These are phyloP conservation scores for Colletotrichum australisinense DNA, from an alignment of 2,329 filamentous ascomycete genomes.

Conservation along the genomic window DNA sequence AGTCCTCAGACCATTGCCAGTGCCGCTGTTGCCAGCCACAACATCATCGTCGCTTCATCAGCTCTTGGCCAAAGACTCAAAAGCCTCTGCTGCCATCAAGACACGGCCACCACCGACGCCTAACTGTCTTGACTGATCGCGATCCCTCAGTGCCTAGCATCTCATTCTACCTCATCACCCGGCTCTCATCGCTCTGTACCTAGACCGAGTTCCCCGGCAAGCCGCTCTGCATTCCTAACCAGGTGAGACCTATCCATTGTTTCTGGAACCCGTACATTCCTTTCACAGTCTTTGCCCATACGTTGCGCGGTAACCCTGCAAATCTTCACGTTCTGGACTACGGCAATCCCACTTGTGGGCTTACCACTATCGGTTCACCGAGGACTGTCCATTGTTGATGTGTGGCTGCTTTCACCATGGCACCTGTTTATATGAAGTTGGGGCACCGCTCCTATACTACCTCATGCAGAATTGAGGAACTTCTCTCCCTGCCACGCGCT, in stretches of 20 bases:
- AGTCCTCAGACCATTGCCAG: neutral
- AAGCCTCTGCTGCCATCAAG: neutral
- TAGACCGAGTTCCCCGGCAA: constrained; percentile 19
- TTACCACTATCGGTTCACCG: neutral
- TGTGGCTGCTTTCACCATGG: neutral
- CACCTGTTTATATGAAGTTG: constrained; percentile 18
- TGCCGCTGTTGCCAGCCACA: neutral
- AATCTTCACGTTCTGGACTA: constrained; percentile 7
- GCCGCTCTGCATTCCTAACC: constrained; percentile 30
- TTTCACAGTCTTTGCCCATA: neutral
- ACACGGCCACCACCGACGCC: constrained; percentile 2
- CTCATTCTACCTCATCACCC: neutral
- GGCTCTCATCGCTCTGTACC: neutral
- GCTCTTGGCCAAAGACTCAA: neutral
- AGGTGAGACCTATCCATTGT: constrained; percentile 35
- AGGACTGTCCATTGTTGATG: constrained; percentile 6
- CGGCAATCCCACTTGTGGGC: neutral
- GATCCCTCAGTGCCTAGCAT: constrained; percentile 7
- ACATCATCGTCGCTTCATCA: neutral
- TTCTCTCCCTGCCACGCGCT: neutral
- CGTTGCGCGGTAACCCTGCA: constrained; percentile 34
- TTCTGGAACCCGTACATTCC: constrained; percentile 30
- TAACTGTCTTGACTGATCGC: neutral
- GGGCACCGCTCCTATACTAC: neutral
- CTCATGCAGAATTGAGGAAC: neutral